These are phyloP conservation scores for Neofusicoccum sp. DNA, from an alignment of 2,329 filamentous ascomycete genomes.

Conservation along the genomic window DNA sequence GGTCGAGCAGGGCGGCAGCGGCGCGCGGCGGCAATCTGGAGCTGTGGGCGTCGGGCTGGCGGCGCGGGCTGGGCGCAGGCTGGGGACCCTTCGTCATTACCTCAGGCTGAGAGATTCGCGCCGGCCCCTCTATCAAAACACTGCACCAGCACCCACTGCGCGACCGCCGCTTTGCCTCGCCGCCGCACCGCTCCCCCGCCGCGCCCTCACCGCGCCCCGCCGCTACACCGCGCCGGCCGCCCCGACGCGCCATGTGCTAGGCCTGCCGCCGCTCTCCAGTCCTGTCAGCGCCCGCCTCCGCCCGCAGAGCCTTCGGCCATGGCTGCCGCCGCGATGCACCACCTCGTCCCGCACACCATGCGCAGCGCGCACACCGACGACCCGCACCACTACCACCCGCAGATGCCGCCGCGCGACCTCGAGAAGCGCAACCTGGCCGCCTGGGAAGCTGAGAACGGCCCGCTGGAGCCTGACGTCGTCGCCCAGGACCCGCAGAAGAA, in stretches of 20 bases:
- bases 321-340: constrained; percentile 36
- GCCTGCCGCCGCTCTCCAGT: constrained; percentile 2
- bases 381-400: constrained; percentile 32
- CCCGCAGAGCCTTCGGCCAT: constrained; percentile 29
- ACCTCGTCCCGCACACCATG: constrained; percentile 35
- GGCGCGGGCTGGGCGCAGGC: not conserved
- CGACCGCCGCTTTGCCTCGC: constrained; percentile 23
- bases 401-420: constrained; percentile 45
- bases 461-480: constrained; percentile 47
- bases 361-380: constrained; percentile 29
- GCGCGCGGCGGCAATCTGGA: not conserved
- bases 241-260: constrained; percentile 11
- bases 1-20: not conserved
- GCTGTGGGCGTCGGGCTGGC: not conserved
- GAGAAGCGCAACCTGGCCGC: constrained; percentile 50
- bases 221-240: constrained; percentile 22
- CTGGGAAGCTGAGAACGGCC: constrained; percentile 50
- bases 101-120: constrained; percentile 8
- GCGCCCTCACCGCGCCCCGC: constrained; percentile 4
- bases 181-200: constrained; percentile 10
- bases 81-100: constrained; percentile 8
- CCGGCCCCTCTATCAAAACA: constrained; percentile 19
- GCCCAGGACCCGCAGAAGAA: constrained; percentile 47
- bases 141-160: not conserved
- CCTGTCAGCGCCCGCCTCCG: constrained; percentile 1